phyloP scores from a whole-genome alignment of 306 rosid species.

The Gastrolobium villosum region DNA sequence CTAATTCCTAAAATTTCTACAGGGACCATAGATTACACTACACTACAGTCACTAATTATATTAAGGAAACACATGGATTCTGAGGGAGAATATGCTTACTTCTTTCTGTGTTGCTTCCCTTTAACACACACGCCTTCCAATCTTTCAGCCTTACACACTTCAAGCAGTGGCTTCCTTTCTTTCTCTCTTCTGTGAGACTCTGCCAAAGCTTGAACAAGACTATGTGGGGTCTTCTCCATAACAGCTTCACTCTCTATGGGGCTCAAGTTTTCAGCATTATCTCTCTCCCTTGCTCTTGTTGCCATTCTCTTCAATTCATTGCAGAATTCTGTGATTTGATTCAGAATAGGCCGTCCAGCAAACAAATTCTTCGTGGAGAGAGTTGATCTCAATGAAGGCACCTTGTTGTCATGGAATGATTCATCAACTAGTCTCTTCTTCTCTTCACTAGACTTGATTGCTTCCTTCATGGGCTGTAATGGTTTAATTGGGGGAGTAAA shows the following conservation, averaged over 20 bases:
- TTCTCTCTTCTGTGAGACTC: constrained; percentile 58
- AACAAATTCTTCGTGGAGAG: constrained; percentile 84
- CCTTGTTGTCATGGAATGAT: constrained; percentile 46
- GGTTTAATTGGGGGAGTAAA: constrained; percentile 62
- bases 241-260: constrained; percentile 46
- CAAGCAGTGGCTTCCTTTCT: constrained; percentile 71
- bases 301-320: constrained; percentile 88
- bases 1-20: constrained; percentile 1
- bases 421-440: constrained; percentile 60
- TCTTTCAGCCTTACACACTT: constrained; percentile 57
- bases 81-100: constrained; percentile 59
- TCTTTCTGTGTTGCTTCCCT: constrained; percentile 64
- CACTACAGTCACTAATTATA: neutral
- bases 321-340: constrained; percentile 91
- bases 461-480: constrained; percentile 61
- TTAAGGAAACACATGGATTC: constrained; percentile 7
- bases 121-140: constrained; percentile 48
- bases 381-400: constrained; percentile 74
- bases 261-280: constrained; percentile 54
- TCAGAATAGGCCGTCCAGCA: constrained; percentile 78
- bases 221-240: constrained; percentile 43
- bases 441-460: constrained; percentile 80
- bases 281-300: constrained; percentile 67
- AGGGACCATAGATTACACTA: neutral
- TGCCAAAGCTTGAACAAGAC: constrained; percentile 49